Evolutionary conservation across 495 filamentous ascomycete genomes (phyloP), one percentile per base, ranked within the genome.

Genomic region (Xylaria curta): DNA sequence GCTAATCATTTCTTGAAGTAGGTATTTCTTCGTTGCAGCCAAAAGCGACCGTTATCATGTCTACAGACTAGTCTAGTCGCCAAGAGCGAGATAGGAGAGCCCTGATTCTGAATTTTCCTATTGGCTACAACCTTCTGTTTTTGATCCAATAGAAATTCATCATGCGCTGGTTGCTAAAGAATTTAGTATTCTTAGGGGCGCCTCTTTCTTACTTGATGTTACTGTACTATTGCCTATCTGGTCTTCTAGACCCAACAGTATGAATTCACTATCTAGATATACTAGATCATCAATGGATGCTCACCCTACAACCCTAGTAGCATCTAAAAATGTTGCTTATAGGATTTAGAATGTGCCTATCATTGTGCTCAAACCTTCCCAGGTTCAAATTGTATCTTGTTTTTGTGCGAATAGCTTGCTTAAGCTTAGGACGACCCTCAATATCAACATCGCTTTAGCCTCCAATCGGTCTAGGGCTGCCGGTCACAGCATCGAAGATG

Each of bases 121-220:
- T 63, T 70, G 68, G 68, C 44, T 70, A 17, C 40, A 49, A 9
- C 3, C 31, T 24, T n/a, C 3, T 21, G 51, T 33, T 58, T 68
- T 58, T 58, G 24, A 38, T 24, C 65, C 65, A 67, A 67, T 67
- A n/a, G 9, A 19, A 68, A 31, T 59, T 31, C 71, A 54, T 67
- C 31, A 66, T 49, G 61, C 17, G 62, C 33, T 72, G 38, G 40
- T 17, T 46, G 33, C 60, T 40, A 60, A 60, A 38, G 17, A 19
- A 15, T 21, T 21, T 6, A 15, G 58, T 64, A 24, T 64, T 31
- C 24, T 60, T 60, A 63, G 38, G 31, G 28, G 38, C 21, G 60
- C 60, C 38, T 63, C 59, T 36, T 59, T 36, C 28, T 42, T 21
- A 42, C 36, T 61, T 61, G n/a, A 21, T 38, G n/a, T 40, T 42